Conservation (phyloP, 2,329 filamentous ascomycete species). For the Dactylonectria estremocensis region DNA sequence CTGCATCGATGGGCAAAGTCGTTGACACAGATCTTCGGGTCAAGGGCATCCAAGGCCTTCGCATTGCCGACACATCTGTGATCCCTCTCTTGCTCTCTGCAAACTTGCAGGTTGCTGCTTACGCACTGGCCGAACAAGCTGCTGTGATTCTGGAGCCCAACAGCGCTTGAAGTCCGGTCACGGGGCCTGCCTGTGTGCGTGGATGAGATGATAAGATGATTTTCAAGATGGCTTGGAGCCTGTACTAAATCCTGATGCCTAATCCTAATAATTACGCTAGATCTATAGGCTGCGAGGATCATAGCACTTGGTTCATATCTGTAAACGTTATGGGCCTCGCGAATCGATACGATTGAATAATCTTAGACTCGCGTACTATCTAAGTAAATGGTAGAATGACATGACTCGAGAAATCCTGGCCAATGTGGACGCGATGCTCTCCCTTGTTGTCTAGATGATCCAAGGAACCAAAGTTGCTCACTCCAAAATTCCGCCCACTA, state of each 20-base stretch:
- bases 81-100: constrained; percentile 6
- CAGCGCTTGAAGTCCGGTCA: not conserved
- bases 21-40: constrained; percentile 58
- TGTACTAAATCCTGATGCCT: too few species aligned
- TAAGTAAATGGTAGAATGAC: constrained; percentile 37
- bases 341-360: too few species aligned
- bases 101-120: constrained; percentile 13
- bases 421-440: constrained; percentile 40
- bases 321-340: too few species aligned
- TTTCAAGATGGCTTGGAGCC: too few species aligned
- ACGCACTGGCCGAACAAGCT: constrained; percentile 18
- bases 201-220: too few species aligned
- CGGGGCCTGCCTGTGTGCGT: not conserved
- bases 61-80: constrained; percentile 54
- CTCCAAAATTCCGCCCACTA: constrained; percentile 41
- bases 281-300: too few species aligned
- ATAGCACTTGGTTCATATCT: too few species aligned
- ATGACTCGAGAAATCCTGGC: constrained; percentile 39
- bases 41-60: constrained; percentile 55
- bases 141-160: constrained; percentile 3
- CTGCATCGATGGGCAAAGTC: constrained; percentile 59
- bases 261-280: too few species aligned
- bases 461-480: constrained; percentile 35
- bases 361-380: too few species aligned
- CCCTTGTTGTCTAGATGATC: constrained; percentile 40